Evolutionary conservation across 176 grass and related monocot species (phyloP), one percentile per base, ranked within the genome.

Genomic region (Hyparrhenia diplandra): DNA sequence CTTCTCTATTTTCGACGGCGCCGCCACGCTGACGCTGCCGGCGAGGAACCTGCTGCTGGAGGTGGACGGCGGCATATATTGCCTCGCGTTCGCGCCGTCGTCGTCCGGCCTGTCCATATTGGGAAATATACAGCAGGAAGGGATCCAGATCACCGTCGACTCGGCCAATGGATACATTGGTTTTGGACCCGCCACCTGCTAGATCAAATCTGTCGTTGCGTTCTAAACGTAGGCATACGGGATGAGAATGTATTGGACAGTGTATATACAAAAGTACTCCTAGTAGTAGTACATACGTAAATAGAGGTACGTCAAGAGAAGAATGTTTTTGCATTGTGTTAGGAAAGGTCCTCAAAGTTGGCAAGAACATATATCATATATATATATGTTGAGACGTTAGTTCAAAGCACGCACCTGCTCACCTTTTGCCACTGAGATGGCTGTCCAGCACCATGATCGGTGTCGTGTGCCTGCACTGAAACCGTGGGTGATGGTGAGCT

Each of bases 51-150:
- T 95, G 40, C 81, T 98, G 28, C 60, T 95, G 24, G 86, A 87
- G 23, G 87, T 95, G 66, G 88, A 84, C 90, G 90, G 88, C 41
- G 95, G 88, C 35, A 62, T 83, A 0, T 98, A 83, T 76, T 98
- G 95, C 88, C 91, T 98, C 25, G 95, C 95, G 2, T 98, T 98
- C 68, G 95, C 95, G 20, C 64, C 88, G 9, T 92, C 95, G 10
- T 28, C 84, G 52, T 85, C 92, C 29, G 88, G 84, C 13, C 41
- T 94, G 14, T 92, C 95, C 41, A 98, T 98, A 51, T 32, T 98
- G 10, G 95, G 95, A 0, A 98, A 98, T 52, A 92, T 94, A 23
- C 95, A 98, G 81, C 95, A 98, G 81, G 80, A 92, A 74, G 95
- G 94, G 13, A 94, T 98, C 23, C 92, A 90, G 85, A 90, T 94